These are phyloP conservation scores for Pseudoscleropodium purum DNA, from an alignment of 225 moss, liverwort and hornwort genomes.

Conservation along the genomic window DNA sequence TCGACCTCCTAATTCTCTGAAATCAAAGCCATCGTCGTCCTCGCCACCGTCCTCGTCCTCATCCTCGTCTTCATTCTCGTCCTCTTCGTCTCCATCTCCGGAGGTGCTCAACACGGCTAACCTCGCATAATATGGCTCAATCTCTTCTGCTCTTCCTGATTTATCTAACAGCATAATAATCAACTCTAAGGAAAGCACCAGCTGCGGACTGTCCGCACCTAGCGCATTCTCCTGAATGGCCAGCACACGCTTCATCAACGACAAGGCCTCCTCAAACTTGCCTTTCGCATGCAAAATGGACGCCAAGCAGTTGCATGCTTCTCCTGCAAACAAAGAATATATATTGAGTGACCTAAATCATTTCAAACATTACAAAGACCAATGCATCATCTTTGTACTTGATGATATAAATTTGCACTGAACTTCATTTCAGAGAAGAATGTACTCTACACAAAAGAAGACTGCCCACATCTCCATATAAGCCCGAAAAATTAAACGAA, in stretches of 20 bases:
- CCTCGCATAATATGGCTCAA: slow-evolving; percentile 32
- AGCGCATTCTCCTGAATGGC: slow-evolving; percentile 74
- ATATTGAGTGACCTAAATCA: neutral
- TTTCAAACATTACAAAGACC: neutral
- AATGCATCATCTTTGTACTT: neutral
- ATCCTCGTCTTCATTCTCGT: neutral
- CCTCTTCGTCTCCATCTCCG: neutral
- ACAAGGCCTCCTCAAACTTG: slow-evolving; percentile 47
- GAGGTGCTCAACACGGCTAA: slow-evolving; percentile 12
- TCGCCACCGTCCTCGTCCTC: neutral
- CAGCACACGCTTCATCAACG: slow-evolving; percentile 61
- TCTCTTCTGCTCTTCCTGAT: slow-evolving; percentile 54
- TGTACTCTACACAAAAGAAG: neutral
- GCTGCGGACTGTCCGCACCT: slow-evolving; percentile 52
- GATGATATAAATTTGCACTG: neutral
- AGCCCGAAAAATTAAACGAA: neutral
- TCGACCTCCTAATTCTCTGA: neutral
- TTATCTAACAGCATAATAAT: slow-evolving; percentile 63
- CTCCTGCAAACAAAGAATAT: slow-evolving; percentile 37
- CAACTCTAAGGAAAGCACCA: slow-evolving; percentile 69
- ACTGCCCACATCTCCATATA: neutral
- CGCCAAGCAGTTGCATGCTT: slow-evolving; percentile 90
- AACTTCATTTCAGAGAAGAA: neutral
- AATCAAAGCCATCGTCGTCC: neutral
- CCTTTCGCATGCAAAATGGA: slow-evolving; percentile 64